Percentiles rank a stretch among this genome's conserved stretches.
Evolutionary conservation across 2,329 filamentous ascomycete species (phyloP).

Genomic region (Fusarium continuum): DNA sequence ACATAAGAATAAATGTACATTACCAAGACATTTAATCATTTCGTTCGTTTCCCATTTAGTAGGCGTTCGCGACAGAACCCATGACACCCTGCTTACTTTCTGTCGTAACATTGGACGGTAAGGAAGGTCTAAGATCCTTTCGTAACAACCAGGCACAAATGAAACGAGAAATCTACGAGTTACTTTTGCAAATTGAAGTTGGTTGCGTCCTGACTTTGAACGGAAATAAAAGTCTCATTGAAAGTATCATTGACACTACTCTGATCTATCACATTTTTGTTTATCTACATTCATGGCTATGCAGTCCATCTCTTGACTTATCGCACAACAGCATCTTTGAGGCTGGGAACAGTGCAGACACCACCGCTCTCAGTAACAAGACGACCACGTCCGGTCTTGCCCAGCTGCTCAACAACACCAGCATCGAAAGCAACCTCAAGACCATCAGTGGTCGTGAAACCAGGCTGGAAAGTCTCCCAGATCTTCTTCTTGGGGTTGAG

Average conservation of each 20-base stretch:
- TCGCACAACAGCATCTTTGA: slow-evolving; percentile 84
- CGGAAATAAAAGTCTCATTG: not conserved
- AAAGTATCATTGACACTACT: not conserved
- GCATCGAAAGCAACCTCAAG: slow-evolving; percentile 91
- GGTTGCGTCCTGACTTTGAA: too few species aligned
- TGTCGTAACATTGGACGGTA: too few species aligned
- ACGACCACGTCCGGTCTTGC: slow-evolving; percentile 72
- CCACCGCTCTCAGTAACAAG: slow-evolving; percentile 82
- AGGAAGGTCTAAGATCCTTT: too few species aligned
- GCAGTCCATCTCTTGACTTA: slow-evolving; percentile 56
- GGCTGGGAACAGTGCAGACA: slow-evolving; percentile 81
- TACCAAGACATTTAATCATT: slow-evolving; percentile 1
- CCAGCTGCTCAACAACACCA: slow-evolving; percentile 76
- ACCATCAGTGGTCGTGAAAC: slow-evolving; percentile 86
- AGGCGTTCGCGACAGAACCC: not conserved
- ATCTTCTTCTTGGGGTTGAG: slow-evolving; percentile 99
- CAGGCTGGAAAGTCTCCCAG: slow-evolving; percentile 96
- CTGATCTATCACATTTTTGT: slow-evolving; percentile 6
- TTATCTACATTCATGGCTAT: slow-evolving; percentile 13
- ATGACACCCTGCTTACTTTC: too few species aligned
- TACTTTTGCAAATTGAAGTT: too few species aligned
- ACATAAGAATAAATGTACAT: not conserved
- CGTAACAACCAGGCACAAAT: too few species aligned
- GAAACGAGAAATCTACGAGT: too few species aligned
- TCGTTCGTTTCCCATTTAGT: not conserved